Evolutionary conservation across 2,329 filamentous ascomycete species (phyloP).

Genomic region (Sclerotinia subarctica): DNA sequence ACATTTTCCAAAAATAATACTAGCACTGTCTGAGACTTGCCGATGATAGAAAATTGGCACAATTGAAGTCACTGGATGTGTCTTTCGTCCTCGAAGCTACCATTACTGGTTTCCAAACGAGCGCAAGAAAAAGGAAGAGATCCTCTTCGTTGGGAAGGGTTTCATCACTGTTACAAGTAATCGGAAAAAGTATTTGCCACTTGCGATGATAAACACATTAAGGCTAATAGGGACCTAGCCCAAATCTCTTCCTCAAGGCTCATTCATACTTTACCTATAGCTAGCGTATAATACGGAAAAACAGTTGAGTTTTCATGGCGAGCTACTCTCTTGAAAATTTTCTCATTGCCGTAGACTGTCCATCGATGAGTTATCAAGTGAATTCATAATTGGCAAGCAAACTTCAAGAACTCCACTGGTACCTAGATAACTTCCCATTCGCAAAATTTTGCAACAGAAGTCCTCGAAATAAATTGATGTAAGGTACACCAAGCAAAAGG

Average conservation of each 20-base stretch:
- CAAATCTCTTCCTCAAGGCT: neutral
- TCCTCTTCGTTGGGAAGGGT: no score
- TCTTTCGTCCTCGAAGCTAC: no score
- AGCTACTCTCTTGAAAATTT: neutral
- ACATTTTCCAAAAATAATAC: no score
- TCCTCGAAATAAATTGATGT: neutral
- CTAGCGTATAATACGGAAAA: no score
- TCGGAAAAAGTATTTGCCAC: neutral
- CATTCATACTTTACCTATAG: neutral
- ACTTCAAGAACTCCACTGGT: neutral
- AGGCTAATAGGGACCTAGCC: neutral
- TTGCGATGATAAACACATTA: neutral
- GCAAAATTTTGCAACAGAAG: neutral
- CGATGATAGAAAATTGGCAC: no score
- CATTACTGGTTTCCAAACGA: no score
- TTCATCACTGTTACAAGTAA: no score
- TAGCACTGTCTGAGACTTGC: no score
- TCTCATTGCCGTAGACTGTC: neutral
- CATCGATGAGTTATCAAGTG: neutral
- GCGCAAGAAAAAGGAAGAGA: no score
- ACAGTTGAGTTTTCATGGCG: neutral
- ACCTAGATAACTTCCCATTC: no score
- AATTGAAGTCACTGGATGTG: no score
- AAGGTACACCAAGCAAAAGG: neutral
- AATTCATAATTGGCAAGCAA: neutral